phyloP scores from a whole-genome alignment of 148 eudicot species.

The Talinum fruticosum region DNA sequence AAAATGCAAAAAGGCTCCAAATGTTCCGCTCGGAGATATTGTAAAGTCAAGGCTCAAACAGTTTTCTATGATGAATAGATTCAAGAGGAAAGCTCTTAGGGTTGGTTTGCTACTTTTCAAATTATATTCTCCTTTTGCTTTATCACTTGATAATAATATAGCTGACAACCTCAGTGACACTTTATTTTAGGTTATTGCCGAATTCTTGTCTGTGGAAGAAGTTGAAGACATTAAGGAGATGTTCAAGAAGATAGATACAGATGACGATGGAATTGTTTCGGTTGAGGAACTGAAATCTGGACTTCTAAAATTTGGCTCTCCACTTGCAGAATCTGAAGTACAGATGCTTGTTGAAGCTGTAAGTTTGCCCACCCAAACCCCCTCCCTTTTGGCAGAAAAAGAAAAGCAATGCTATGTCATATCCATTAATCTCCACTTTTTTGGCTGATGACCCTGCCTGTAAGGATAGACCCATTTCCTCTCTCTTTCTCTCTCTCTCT shows the following conservation, averaged over 20 bases:
- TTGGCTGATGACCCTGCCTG: not conserved
- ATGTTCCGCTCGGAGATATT: constrained; percentile 86
- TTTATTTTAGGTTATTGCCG: constrained; percentile 69
- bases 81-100: constrained; percentile 89
- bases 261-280: constrained; percentile 73
- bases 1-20: constrained; percentile 93
- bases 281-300: constrained; percentile 78
- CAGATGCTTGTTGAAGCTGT: constrained; percentile 94
- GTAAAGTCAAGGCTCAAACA: constrained; percentile 88
- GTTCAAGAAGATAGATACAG: constrained; percentile 77
- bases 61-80: constrained; percentile 89
- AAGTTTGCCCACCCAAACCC: constrained; percentile 21
- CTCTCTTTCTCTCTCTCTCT: too few species aligned
- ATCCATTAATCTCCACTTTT: not conserved
- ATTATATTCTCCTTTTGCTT: constrained; percentile 8
- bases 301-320: constrained; percentile 61
- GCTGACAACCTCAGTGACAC: constrained; percentile 6
- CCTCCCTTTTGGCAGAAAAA: not conserved
- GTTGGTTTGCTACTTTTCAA: constrained; percentile 39
- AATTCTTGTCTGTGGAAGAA: constrained; percentile 76
- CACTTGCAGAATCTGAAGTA: constrained; percentile 80
- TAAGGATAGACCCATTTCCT: not conserved
- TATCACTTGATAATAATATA: not conserved
- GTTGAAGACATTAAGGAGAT: constrained; percentile 77
- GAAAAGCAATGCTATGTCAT: not conserved